Conservation (phyloP, 176 grass and related monocot species). For the Triticum turgidum region DNA sequence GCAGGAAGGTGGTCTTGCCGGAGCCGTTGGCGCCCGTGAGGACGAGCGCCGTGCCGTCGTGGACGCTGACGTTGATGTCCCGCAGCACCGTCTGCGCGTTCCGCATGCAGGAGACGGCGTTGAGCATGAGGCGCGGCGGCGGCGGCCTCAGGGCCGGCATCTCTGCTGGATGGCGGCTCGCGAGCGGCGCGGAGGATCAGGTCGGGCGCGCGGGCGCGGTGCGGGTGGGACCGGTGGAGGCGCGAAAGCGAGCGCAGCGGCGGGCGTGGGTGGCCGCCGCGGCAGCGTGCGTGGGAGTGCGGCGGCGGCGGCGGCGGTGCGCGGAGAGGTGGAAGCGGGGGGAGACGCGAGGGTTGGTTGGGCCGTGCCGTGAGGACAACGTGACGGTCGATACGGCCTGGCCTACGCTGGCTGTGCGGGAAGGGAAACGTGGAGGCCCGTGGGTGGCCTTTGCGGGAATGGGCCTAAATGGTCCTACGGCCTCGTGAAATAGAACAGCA, state of each 20-base stretch:
- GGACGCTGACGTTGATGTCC: conserved; percentile 77
- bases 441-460: too few relatives aligned
- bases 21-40: conserved; percentile 92
- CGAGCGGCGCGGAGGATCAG: not conserved
- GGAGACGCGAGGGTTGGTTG: not conserved
- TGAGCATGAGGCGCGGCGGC: conserved; percentile 66
- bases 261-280: not conserved
- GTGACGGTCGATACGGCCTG: not conserved
- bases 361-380: not conserved
- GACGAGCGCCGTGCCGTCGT: conserved; percentile 80
- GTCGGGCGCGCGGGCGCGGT: not conserved
- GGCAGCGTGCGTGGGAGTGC: not conserved
- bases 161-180: not conserved
- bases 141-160: conserved; percentile 65
- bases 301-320: conserved; percentile 8
- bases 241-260: not conserved
- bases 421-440: too few relatives aligned
- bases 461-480: too few relatives aligned
- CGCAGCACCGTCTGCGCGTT: conserved; percentile 86
- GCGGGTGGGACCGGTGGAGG: not conserved
- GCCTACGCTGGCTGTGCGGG: not conserved
- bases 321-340: not conserved
- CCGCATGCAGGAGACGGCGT: conserved; percentile 90
- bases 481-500: too few relatives aligned
- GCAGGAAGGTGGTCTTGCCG: conserved; percentile 85